A percentile compares a stretch with the other conserved stretches of the same genome.
Evolutionary conservation across 441 rosid genomes (phyloP).

Genomic region (Kokia cookei): DNA sequence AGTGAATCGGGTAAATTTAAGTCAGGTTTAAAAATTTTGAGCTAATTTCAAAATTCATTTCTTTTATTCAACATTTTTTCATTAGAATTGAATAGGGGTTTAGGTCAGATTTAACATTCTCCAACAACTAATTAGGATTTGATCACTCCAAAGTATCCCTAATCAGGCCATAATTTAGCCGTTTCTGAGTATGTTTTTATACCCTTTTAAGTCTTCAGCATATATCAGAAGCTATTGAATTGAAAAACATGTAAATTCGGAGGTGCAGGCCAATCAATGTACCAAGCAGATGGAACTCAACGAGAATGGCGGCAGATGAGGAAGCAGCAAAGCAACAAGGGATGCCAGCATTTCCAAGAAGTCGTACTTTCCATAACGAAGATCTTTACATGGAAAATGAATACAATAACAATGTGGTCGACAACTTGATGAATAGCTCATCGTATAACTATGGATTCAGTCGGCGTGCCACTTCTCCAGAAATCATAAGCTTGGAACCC

Average conservation of each 20-base stretch:
- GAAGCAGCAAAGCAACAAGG: constrained; percentile 28
- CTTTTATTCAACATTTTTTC: no score
- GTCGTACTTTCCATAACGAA: constrained; percentile 21
- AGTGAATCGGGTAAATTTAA: neutral
- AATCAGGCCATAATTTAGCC: neutral
- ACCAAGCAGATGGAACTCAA: constrained; percentile 66
- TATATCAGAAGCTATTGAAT: no score
- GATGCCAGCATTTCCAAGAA: constrained; percentile 30
- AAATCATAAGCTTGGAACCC: constrained; percentile 54
- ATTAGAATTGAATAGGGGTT: no score
- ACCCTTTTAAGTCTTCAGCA: no score
- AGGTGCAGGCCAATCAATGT: constrained; percentile 65
- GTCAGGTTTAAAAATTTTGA: neutral
- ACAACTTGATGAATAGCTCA: constrained; percentile 29
- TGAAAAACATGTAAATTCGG: neutral
- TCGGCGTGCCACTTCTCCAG: constrained; percentile 56
- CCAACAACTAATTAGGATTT: neutral
- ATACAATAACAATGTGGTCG: constrained; percentile 2
- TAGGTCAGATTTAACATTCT: neutral
- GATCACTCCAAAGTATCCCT: neutral
- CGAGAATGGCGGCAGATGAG: constrained; percentile 25
- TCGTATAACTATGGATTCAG: constrained; percentile 34
- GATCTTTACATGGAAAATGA: constrained; percentile 31
- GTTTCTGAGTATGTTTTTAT: neutral
- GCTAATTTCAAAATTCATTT: neutral